These are phyloP conservation scores for Trichocladium antarcticum DNA, from an alignment of 495 filamentous ascomycete genomes.

Conservation along the genomic window DNA sequence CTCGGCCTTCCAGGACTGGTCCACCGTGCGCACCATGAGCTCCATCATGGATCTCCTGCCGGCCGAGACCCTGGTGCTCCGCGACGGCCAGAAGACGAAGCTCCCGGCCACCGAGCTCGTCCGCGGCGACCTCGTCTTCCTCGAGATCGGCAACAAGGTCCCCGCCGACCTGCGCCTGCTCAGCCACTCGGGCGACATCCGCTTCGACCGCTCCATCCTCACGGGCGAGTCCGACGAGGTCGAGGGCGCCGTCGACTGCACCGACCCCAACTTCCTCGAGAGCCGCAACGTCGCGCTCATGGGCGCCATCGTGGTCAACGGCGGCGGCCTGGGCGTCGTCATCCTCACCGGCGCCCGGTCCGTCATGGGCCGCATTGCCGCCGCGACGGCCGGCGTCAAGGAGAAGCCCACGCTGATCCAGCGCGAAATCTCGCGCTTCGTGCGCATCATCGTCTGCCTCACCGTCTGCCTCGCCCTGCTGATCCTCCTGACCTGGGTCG, in stretches of 20 bases:
- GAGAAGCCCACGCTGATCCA: slow-evolving; percentile 2
- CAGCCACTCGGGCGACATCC: neutral
- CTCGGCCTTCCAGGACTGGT: slow-evolving; percentile 33
- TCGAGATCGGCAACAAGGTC: slow-evolving; percentile 2
- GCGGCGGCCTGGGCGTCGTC: neutral
- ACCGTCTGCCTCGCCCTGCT: slow-evolving; percentile 1
- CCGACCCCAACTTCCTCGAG: slow-evolving; percentile 1
- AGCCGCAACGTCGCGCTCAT: slow-evolving; percentile 1
- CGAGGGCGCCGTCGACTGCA: neutral
- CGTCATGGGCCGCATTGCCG: slow-evolving; percentile 5
- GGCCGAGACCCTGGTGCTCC: slow-evolving; percentile 13
- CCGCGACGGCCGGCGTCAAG: neutral
- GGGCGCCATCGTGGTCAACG: neutral
- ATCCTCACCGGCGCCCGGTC: neutral
- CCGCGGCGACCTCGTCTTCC: slow-evolving; percentile 1
- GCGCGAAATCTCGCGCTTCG: neutral
- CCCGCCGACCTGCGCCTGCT: neutral
- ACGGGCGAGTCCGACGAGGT: neutral
- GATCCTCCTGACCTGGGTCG: slow-evolving; percentile 12
- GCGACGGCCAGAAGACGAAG: neutral
- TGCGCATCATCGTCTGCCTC: neutral
- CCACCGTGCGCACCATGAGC: slow-evolving; percentile 25
- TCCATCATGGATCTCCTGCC: slow-evolving; percentile 28
- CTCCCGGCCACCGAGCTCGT: neutral
- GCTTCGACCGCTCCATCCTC: slow-evolving; percentile 1